Base-by-base conservation (phyloP, 495 filamentous ascomycete species). In the Trichocladium antarcticum region DNA sequence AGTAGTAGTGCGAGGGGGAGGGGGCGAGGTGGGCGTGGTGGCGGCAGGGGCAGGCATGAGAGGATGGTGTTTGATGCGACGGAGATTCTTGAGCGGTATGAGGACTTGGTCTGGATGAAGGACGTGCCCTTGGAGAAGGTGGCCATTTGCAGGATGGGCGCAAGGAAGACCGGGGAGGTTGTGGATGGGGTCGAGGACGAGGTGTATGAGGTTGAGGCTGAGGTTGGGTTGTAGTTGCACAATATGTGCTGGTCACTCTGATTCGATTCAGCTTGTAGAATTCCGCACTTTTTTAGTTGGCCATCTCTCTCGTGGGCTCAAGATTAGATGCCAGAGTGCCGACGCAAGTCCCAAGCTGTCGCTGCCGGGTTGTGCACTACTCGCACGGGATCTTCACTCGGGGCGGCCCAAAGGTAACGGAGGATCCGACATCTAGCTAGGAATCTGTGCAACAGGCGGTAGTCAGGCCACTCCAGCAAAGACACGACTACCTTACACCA, bases 141-240 rank as follows among this genome's bases (percentile, higher is more conserved):
- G 7, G 78, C 73, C 27, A 80, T 93, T 42, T 90, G 83, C 58
- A 75, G 75, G 63, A 89, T 89, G 85, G 85, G 85, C 1, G 84
- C 85, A 35, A 80, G 77, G 70, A 77, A 76, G 57, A 58, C 75
- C 16, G 24, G 24, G 24, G 24, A 27, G 24, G 56, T 70, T 11
- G 64, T 56, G n/a, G 58, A 44, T 12, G 57, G 55, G n/a, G 62
- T 75, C 46, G 67, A 58, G 52, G 68, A 68, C 49, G 67, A 61
- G 61, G 65, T 55, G 49, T 80, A 78, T 52, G 72, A 74, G 45
- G 72, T 74, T 36, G 76, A 67, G 28, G 72, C 65, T 11, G 73
- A 72, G 51, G 67, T 76, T 46, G 69, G 58, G 8, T 50, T 72
- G 29, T 58, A 53, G 37, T n/a, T n/a, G n/a, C n/a, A n/a, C n/a